Conservation (phyloP, 2,329 filamentous ascomycete species). For the Pestalotiopsis sp. region DNA sequence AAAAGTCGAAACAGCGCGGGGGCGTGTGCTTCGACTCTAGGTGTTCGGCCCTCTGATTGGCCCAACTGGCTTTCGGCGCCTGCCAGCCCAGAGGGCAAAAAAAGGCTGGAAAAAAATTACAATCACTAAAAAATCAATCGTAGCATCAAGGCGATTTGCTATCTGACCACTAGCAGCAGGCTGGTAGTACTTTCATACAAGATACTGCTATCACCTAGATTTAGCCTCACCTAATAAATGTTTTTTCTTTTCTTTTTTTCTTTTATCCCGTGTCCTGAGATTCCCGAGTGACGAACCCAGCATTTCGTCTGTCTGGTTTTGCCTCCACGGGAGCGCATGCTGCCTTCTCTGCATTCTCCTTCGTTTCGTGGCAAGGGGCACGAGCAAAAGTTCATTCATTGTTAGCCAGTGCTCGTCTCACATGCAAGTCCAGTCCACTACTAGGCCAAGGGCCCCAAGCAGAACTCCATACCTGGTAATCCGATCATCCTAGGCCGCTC, state of each 20-base stretch:
- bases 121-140: not conserved
- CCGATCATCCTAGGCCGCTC: not conserved
- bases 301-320: no score
- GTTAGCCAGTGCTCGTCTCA: not conserved
- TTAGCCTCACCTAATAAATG: no score
- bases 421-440: not conserved
- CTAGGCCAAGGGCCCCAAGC: not conserved
- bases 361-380: not conserved
- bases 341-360: not conserved
- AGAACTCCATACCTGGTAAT: not conserved
- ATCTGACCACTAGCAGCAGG: not conserved
- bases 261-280: no score
- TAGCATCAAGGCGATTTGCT: not conserved
- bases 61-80: not conserved
- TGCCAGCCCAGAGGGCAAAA: constrained; percentile 1
- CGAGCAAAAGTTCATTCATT: not conserved
- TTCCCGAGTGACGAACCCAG: no score
- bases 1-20: constrained; percentile 1
- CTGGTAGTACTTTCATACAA: not conserved
- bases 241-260: no score
- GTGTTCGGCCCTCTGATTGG: not conserved
- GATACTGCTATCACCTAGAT: no score
- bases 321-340: no score
- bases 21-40: not conserved
- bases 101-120: not conserved